phyloP scores from a whole-genome alignment of 495 filamentous ascomycete genomes.

The Elaphomyces granulatus region DNA sequence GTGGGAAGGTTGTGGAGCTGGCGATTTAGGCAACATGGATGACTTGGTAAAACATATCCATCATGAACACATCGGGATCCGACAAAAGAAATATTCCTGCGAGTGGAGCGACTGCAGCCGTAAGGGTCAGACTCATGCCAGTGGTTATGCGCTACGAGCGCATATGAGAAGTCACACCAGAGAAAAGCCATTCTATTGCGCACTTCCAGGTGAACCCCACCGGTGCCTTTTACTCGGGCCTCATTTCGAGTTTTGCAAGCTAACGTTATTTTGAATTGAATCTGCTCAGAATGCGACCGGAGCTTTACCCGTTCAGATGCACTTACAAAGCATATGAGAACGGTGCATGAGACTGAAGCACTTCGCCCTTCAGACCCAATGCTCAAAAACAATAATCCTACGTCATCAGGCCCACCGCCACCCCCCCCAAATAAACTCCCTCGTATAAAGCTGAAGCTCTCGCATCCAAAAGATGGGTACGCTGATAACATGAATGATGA shows the following conservation, averaged over 20 bases:
- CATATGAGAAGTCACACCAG: constrained; percentile 97
- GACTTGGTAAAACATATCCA: constrained; percentile 85
- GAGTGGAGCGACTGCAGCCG: constrained; percentile 83
- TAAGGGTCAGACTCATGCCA: constrained; percentile 83
- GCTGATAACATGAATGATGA: constrained; percentile 30
- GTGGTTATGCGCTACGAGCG: constrained; percentile 85
- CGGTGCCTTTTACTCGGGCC: background rate
- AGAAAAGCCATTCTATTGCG: constrained; percentile 97
- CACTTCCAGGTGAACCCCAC: constrained; percentile 60
- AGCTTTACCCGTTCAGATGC: constrained; percentile 95
- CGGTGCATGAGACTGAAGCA: constrained; percentile 93
- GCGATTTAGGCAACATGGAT: constrained; percentile 87
- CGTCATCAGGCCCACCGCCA: constrained; percentile 15
- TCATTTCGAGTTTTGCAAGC: background rate
- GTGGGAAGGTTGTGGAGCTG: constrained; percentile 74
- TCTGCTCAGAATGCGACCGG: constrained; percentile 72
- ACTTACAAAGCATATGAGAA: constrained; percentile 95
- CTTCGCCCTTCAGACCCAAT: constrained; percentile 78
- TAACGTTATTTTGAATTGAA: background rate
- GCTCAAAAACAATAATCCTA: constrained; percentile 54
- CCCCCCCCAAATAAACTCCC: constrained; percentile 42
- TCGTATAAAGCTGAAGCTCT: constrained; percentile 54
- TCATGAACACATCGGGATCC: constrained; percentile 74
- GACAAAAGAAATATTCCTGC: constrained; percentile 77
- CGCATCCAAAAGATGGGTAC: constrained; percentile 34